These are phyloP conservation scores for Arthroderma sp. DNA, from an alignment of 2,329 filamentous ascomycete genomes.

Conservation along the genomic window DNA sequence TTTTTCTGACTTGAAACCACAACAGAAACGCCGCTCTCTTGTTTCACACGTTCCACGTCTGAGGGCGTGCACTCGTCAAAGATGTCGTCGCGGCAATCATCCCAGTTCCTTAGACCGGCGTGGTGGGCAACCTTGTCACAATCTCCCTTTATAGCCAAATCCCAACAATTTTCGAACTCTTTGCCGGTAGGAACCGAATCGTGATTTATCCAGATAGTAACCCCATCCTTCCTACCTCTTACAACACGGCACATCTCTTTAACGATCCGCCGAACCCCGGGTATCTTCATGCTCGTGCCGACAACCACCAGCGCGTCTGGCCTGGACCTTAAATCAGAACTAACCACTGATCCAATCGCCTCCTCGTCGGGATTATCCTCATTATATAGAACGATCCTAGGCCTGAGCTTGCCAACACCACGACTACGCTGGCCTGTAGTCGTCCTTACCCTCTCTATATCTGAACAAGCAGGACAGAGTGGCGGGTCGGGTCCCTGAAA, in stretches of 20 bases:
- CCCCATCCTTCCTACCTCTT: constrained; percentile 61
- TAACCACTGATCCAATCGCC: constrained; percentile 82
- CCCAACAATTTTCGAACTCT: constrained; percentile 87
- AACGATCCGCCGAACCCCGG: constrained; percentile 77
- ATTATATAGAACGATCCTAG: constrained; percentile 93
- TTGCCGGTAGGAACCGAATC: constrained; percentile 68
- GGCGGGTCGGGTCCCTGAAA: constrained; percentile 80
- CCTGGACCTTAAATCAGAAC: constrained; percentile 68
- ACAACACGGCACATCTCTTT: constrained; percentile 82
- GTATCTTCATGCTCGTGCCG: constrained; percentile 89
- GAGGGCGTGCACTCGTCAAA: constrained; percentile 33
- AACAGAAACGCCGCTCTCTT: constrained; percentile 23
- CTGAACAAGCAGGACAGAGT: constrained; percentile 60
- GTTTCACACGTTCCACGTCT: constrained; percentile 32
- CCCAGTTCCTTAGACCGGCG: constrained; percentile 48
- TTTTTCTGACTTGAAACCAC: constrained; percentile 27
- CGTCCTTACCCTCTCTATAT: constrained; percentile 63
- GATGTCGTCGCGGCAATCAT: constrained; percentile 33
- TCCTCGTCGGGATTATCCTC: constrained; percentile 94
- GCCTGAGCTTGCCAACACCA: constrained; percentile 77
- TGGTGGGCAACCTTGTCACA: constrained; percentile 76
- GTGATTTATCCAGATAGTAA: constrained; percentile 90
- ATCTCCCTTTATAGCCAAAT: constrained; percentile 73
- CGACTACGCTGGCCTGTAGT: constrained; percentile 78
- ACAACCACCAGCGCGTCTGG: constrained; percentile 91